Conservation (phyloP, 345 rosid genomes). For the Eucalyptus microcorys region DNA sequence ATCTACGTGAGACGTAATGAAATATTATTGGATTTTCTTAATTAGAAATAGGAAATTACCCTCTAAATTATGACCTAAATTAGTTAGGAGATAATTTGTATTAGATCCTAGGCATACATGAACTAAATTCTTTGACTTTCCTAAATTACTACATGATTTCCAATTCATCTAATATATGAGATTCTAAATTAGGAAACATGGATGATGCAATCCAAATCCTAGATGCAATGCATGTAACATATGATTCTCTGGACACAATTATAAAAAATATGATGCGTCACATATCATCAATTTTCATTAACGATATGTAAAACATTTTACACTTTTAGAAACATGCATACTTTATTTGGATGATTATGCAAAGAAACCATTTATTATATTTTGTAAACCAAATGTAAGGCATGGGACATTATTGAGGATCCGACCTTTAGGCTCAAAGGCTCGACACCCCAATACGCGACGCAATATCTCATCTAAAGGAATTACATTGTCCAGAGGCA, state of each 20-base stretch:
- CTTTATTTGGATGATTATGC: not conserved
- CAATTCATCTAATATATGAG: not conserved
- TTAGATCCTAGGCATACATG: too few species aligned
- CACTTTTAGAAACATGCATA: not conserved
- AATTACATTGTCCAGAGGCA: not conserved
- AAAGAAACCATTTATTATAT: not conserved
- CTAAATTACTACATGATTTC: too few species aligned
- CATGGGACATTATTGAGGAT: not conserved
- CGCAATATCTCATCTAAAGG: not conserved
- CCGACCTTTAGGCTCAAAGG: not conserved
- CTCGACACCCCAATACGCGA: not conserved
- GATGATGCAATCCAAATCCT: not conserved
- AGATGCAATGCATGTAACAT: not conserved
- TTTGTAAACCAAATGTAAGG: not conserved
- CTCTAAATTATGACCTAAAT: too few species aligned
- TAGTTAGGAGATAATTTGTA: too few species aligned
- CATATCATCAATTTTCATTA: not conserved
- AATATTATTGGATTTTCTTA: not conserved
- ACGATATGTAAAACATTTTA: not conserved
- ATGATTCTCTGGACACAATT: not conserved
- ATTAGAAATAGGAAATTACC: not conserved
- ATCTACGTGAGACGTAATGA: not conserved
- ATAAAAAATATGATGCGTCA: not conserved
- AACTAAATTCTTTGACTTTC: too few species aligned
- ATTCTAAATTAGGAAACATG: not conserved